Evolutionary conservation across 2,329 filamentous ascomycete species (phyloP).

Genomic region (Colletotrichum tanaceti): DNA sequence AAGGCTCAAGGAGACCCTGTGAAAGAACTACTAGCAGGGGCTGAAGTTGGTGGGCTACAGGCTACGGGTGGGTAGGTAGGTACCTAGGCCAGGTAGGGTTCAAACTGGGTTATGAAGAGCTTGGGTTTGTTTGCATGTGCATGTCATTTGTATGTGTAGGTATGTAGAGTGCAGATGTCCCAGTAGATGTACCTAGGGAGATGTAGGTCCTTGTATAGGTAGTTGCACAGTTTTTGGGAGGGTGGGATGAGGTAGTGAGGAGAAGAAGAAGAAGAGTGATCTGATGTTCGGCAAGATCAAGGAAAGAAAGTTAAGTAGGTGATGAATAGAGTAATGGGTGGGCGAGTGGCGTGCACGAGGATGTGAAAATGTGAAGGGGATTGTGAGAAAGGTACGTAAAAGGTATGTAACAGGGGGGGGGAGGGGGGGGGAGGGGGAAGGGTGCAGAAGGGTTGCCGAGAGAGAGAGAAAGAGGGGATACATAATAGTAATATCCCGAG

Average conservation of each 20-base stretch:
- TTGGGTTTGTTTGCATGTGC: slow-evolving; percentile 33
- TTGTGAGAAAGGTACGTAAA: slow-evolving; percentile 32
- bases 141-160: not conserved
- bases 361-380: slow-evolving; percentile 18
- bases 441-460: slow-evolving; percentile 18
- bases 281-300: slow-evolving; percentile 27
- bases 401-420: slow-evolving; percentile 25
- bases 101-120: not conserved
- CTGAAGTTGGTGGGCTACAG: not conserved
- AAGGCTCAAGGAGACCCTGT: not conserved
- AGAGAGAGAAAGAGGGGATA: slow-evolving; percentile 9
- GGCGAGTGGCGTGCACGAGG: slow-evolving; percentile 27
- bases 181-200: slow-evolving; percentile 1
- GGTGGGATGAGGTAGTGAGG: slow-evolving; percentile 15
- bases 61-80: not conserved
- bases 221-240: slow-evolving; percentile 10
- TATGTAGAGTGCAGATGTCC: not conserved
- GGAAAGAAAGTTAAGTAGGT: slow-evolving; percentile 29
- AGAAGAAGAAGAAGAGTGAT: slow-evolving; percentile 24
- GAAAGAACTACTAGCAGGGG: slow-evolving; percentile 27
- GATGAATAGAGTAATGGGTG: slow-evolving; percentile 30
- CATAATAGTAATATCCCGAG: slow-evolving; percentile 21
- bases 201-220: not conserved
- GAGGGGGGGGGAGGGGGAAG: slow-evolving; percentile 3
- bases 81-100: not conserved